phyloP scores from a whole-genome alignment of 768 basidiomycete genomes.

The Calocera viscosa region DNA sequence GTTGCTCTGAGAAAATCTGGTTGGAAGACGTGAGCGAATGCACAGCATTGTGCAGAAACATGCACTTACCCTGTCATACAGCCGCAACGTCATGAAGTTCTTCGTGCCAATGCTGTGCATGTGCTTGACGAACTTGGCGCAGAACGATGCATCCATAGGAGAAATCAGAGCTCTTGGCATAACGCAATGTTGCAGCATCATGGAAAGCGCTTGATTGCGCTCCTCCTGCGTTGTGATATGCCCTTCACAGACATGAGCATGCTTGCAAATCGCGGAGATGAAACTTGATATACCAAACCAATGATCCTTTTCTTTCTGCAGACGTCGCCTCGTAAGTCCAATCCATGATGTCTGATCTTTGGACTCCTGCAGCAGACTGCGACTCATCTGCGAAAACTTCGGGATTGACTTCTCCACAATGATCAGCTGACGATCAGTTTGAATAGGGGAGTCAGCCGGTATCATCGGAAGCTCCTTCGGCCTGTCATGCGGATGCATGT shows the following conservation, averaged over 20 bases:
- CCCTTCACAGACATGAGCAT: background rate
- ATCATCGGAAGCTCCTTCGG: slow-evolving; percentile 1
- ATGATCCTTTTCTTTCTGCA: slow-evolving; percentile 15
- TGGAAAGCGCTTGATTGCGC: background rate
- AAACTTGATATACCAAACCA: slow-evolving; percentile 21
- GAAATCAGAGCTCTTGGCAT: slow-evolving; percentile 87
- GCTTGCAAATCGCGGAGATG: slow-evolving; percentile 19
- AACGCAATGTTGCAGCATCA: slow-evolving; percentile 66
- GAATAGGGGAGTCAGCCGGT: background rate
- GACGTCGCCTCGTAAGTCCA: slow-evolving; percentile 28
- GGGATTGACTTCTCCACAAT: background rate
- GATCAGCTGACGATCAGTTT: background rate
- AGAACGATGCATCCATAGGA: slow-evolving; percentile 92
- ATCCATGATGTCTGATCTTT: slow-evolving; percentile 1
- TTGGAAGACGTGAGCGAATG: slow-evolving; percentile 1
- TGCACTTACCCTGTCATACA: slow-evolving; percentile 61
- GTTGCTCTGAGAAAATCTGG: slow-evolving; percentile 75
- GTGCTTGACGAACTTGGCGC: slow-evolving; percentile 77
- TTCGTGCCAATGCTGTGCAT: slow-evolving; percentile 81
- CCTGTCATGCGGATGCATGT: background rate
- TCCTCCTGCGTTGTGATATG: background rate
- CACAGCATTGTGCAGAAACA: background rate
- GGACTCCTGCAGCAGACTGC: background rate
- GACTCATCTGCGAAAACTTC: slow-evolving; percentile 3
- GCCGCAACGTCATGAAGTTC: slow-evolving; percentile 72